Evolutionary conservation across 1,284 basidiomycete genomes (phyloP).

Genomic region (Boletellus sp.): DNA sequence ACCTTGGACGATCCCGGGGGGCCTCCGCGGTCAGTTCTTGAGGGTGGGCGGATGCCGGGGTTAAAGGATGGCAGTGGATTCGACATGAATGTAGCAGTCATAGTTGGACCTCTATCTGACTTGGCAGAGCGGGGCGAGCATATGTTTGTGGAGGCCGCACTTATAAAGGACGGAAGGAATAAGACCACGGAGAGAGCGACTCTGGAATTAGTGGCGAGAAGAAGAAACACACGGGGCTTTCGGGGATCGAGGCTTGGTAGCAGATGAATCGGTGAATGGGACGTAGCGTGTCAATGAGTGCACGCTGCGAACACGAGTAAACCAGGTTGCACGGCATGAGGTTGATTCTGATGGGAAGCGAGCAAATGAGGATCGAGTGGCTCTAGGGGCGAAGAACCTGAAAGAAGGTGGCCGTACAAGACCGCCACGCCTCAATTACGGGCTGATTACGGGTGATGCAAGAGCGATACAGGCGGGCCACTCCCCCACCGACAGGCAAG

Average conservation of each 20-base stretch:
- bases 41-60: slow-evolving; percentile 30
- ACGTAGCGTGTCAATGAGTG: slow-evolving; percentile 25
- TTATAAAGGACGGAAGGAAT: slow-evolving; percentile 25
- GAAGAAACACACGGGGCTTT: slow-evolving; percentile 26
- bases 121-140: slow-evolving; percentile 26
- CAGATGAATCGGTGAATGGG: slow-evolving; percentile 29
- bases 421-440: slow-evolving; percentile 19
- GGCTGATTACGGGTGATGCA: slow-evolving; percentile 5
- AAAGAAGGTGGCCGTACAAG: slow-evolving; percentile 20
- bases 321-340: slow-evolving; percentile 38
- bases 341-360: slow-evolving; percentile 33
- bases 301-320: slow-evolving; percentile 36
- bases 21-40: slow-evolving; percentile 29
- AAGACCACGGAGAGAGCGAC: slow-evolving; percentile 28
- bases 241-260: slow-evolving; percentile 24
- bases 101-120: slow-evolving; percentile 23
- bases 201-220: slow-evolving; percentile 30
- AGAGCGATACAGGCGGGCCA: background rate
- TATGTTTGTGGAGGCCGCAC: slow-evolving; percentile 15
- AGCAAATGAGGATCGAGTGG: slow-evolving; percentile 37
- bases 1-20: slow-evolving; percentile 31
- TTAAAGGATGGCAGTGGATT: slow-evolving; percentile 30
- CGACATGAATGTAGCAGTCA: slow-evolving; percentile 30
- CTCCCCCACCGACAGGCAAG: background rate
- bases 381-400: slow-evolving; percentile 31